Percentiles rank a stretch among this genome's conserved stretches.
These are phyloP conservation scores for Viola odorata DNA, from an alignment of 345 rosid species.

Conservation along the genomic window DNA sequence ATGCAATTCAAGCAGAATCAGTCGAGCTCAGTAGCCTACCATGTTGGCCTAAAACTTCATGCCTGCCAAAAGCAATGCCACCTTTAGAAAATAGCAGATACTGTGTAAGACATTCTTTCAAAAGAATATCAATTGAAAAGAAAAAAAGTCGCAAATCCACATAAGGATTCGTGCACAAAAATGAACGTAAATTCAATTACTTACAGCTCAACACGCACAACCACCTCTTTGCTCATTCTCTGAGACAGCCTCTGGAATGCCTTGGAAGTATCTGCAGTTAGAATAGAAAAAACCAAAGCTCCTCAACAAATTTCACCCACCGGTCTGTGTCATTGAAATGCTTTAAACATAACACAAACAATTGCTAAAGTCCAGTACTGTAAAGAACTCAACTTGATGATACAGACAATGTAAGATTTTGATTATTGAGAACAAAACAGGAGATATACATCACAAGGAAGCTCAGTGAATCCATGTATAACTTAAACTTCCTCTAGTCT, in stretches of 20 bases:
- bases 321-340: not conserved
- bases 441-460: not conserved
- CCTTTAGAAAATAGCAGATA: too few species aligned
- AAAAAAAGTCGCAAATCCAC: not conserved
- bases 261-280: constrained; percentile 80
- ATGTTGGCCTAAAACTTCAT: too few species aligned
- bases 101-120: constrained; percentile 13
- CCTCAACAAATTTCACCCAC: not conserved
- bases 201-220: constrained; percentile 62
- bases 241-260: constrained; percentile 59
- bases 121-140: constrained; percentile 6
- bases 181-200: not conserved
- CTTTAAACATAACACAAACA: too few species aligned
- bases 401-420: too few species aligned
- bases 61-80: too few species aligned
- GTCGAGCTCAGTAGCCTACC: too few species aligned
- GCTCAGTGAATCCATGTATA: not conserved
- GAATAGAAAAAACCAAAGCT: not conserved
- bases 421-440: not conserved
- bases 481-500: not conserved
- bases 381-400: too few species aligned
- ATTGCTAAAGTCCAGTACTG: too few species aligned
- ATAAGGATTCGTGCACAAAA: constrained; percentile 9
- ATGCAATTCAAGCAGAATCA: too few species aligned
- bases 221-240: constrained; percentile 90